Percentiles rank a stretch among this genome's conserved stretches.
These are phyloP conservation scores for Geranium incanum DNA, from an alignment of 441 rosid genomes.

Conservation along the genomic window DNA sequence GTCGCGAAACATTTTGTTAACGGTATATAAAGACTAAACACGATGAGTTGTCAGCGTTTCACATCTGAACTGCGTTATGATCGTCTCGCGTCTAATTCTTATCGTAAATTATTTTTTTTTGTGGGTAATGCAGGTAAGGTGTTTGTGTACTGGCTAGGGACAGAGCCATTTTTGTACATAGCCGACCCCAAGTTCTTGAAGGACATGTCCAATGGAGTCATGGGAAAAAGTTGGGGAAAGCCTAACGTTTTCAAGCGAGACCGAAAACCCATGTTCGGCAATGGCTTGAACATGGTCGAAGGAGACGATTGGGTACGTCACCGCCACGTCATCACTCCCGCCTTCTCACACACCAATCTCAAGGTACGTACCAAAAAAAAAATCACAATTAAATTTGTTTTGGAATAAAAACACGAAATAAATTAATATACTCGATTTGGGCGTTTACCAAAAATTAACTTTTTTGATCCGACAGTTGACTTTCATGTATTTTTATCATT, in stretches of 20 bases:
- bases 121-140: constrained; percentile 56
- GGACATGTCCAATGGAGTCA: constrained; percentile 55
- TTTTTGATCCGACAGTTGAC: too few relatives aligned
- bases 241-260: constrained; percentile 75
- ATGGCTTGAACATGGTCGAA: constrained; percentile 81
- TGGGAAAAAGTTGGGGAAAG: constrained; percentile 96
- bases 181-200: constrained; percentile 91
- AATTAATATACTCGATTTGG: too few relatives aligned
- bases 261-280: constrained; percentile 88
- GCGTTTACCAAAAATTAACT: too few relatives aligned
- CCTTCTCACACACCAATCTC: constrained; percentile 69
- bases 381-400: too few relatives aligned
- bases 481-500: too few relatives aligned
- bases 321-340: constrained; percentile 85
- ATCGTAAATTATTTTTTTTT: background rate
- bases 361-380: constrained; percentile 40
- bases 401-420: too few relatives aligned
- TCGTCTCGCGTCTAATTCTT: too few relatives aligned
- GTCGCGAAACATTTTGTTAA: too few relatives aligned
- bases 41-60: too few relatives aligned
- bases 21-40: too few relatives aligned
- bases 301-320: constrained; percentile 93
- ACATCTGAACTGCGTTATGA: too few relatives aligned
- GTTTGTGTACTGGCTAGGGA: constrained; percentile 89
- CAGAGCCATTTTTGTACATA: constrained; percentile 80